These are phyloP conservation scores for Coemansia sp. DNA, from an alignment of 192 early-diverging fungal species.

Conservation along the genomic window DNA sequence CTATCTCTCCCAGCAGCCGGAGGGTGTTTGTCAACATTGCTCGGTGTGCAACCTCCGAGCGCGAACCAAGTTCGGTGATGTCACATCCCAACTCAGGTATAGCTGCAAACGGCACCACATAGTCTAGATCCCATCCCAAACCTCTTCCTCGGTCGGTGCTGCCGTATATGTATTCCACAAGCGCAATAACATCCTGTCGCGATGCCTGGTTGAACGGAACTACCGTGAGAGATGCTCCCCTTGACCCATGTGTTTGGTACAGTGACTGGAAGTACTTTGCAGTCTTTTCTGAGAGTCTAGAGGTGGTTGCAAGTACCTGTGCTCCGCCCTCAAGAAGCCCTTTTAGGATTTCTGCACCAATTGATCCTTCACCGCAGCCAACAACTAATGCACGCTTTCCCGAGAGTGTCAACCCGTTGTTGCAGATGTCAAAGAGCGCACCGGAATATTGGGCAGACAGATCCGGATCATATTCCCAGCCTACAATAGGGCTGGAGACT, in stretches of 20 bases:
- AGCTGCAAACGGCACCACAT: conserved; percentile 92
- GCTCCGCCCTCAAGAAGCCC: conserved; percentile 85
- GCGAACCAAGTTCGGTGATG: conserved; percentile 79
- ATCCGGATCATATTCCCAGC: conserved; percentile 71
- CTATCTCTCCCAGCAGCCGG: conserved; percentile 83
- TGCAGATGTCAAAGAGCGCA: conserved; percentile 71
- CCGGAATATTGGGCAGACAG: conserved; percentile 72
- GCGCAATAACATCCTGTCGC: conserved; percentile 73
- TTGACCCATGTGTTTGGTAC: conserved; percentile 86
- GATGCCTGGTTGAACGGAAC: conserved; percentile 96
- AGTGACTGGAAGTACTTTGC: conserved; percentile 87
- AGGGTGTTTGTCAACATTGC: conserved; percentile 93
- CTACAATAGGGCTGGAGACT: conserved; percentile 41
- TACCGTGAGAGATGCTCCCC: conserved; percentile 78
- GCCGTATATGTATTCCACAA: conserved; percentile 87
- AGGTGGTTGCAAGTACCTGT: conserved; percentile 88
- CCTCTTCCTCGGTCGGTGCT: conserved; percentile 57
- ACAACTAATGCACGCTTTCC: conserved; percentile 78
- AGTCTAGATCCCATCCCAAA: conserved; percentile 92
- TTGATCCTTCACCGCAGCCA: conserved; percentile 87
- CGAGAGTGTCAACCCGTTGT: conserved; percentile 79
- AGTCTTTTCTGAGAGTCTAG: conserved; percentile 75
- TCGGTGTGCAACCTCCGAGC: conserved; percentile 90
- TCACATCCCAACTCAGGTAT: conserved; percentile 87
- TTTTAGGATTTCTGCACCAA: conserved; percentile 89